Percentiles rank a stretch among this genome's conserved stretches.
These are phyloP conservation scores for Calonectria henricotiae DNA, from an alignment of 2,329 filamentous ascomycete species.

Conservation along the genomic window DNA sequence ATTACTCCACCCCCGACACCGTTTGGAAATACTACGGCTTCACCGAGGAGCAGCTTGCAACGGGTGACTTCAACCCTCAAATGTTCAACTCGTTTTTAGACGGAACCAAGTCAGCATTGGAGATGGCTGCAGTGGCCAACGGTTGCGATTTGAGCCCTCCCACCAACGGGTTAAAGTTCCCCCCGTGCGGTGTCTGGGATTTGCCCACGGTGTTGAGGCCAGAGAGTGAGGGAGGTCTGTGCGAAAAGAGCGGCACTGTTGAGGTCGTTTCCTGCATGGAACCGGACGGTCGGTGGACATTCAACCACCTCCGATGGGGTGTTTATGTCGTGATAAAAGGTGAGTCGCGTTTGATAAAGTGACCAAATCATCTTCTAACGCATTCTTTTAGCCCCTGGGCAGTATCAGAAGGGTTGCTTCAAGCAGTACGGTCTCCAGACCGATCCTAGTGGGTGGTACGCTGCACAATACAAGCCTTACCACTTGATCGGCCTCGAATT, in stretches of 20 bases:
- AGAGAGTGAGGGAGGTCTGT: constrained; percentile 59
- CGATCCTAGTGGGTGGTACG: constrained; percentile 59
- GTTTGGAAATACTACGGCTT: constrained; percentile 66
- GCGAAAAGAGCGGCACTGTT: constrained; percentile 61
- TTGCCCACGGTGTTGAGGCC: constrained; percentile 62
- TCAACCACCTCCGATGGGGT: constrained; percentile 62
- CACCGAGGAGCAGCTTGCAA: constrained; percentile 62
- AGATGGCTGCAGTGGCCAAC: constrained; percentile 67
- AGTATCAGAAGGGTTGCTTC: constrained; percentile 63
- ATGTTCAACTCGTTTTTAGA: constrained; percentile 68
- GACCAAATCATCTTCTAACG: background rate
- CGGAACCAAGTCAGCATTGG: constrained; percentile 65
- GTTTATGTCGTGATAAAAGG: constrained; percentile 64
- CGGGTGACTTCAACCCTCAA: constrained; percentile 63
- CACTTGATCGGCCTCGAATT: constrained; percentile 66
- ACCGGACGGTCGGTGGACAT: constrained; percentile 60
- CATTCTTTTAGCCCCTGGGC: constrained; percentile 51
- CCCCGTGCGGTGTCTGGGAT: constrained; percentile 63
- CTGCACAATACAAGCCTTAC: constrained; percentile 65
- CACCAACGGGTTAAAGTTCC: constrained; percentile 61
- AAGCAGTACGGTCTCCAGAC: constrained; percentile 64
- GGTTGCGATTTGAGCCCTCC: constrained; percentile 62
- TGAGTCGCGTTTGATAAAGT: background rate
- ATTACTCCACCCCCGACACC: constrained; percentile 64
- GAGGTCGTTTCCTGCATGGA: constrained; percentile 65